Percentiles rank a stretch among this genome's conserved stretches.
phyloP scores from a whole-genome alignment of 129 eudicot species.

The Oenanthe sinensis region DNA sequence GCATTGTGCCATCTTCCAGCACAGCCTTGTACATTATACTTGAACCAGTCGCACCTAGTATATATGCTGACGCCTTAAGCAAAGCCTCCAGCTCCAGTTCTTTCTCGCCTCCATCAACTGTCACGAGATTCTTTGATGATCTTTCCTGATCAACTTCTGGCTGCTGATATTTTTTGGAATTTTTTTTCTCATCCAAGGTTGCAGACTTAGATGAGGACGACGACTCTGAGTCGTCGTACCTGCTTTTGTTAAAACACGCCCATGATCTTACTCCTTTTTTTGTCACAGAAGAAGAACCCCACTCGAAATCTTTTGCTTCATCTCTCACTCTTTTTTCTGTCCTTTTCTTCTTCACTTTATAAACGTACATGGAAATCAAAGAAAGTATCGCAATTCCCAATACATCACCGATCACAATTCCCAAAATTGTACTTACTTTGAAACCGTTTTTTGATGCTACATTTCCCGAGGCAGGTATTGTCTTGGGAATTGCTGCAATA shows the following conservation, averaged over 20 bases:
- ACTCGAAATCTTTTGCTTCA: constrained; percentile 39
- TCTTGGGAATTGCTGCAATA: constrained; percentile 84
- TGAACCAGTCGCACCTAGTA: constrained; percentile 76
- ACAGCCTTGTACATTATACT: constrained; percentile 94
- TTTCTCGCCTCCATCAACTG: constrained; percentile 80
- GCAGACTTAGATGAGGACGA: constrained; percentile 20
- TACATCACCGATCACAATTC: constrained; percentile 65
- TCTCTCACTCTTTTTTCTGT: constrained; percentile 19
- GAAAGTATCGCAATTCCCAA: constrained; percentile 48
- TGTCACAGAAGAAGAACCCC: constrained; percentile 51
- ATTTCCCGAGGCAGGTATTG: constrained; percentile 18
- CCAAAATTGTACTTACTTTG: constrained; percentile 40
- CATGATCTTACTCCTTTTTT: constrained; percentile 48
- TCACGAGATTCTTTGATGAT: constrained; percentile 39
- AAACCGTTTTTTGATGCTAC: constrained; percentile 30
- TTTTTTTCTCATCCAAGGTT: constrained; percentile 28
- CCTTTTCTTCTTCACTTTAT: constrained; percentile 30
- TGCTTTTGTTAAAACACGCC: constrained; percentile 50
- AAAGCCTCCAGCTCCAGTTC: constrained; percentile 69
- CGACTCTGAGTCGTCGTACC: constrained; percentile 38
- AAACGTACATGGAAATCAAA: constrained; percentile 32
- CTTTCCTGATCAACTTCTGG: constrained; percentile 31
- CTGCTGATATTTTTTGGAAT: constrained; percentile 3
- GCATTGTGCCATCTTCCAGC: constrained; percentile 70
- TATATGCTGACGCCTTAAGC: constrained; percentile 87